Base-by-base conservation (phyloP, 441 rosid genomes). In the Syzygium syzygioides region DNA sequence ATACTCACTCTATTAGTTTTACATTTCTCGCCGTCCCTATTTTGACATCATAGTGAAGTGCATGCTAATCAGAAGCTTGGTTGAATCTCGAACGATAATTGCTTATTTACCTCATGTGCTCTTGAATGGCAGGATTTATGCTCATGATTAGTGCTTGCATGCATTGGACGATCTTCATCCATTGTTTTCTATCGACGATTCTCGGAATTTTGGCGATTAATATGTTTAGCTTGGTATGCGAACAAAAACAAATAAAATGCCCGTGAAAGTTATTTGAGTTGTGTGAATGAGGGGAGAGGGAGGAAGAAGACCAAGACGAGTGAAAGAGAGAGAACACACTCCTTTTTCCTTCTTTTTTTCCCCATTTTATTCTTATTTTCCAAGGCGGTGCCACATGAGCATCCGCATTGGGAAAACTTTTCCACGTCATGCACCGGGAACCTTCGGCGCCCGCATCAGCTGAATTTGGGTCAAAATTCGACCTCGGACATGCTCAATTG, bases 61-160 rank as follows among this genome's bases (percentile, higher is more conserved):
- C 9, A 14, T n/a, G 19, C 20, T 14, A n/a, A n/a, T n/a, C 3
- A 0, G 5, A 62, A n/a, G 1, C 0, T 3, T 0, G 4, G 5
- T 64, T 14, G 20, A 64, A 3, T 64, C 23, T 0, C 0, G 1
- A 30, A 64, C 15, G 20, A 30, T 64, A 15, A 2, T 15, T 11
- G 10, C 18, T 0, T 64, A 64, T 64, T 7, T 3, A 30, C 11
- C 32, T 30, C 15, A 7, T 9, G 0, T 3, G 7, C 6, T 30
- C 37, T 0, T 64, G 37, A 64, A 64, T 0, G 23, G 9, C 2
- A 20, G 20, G 30, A 64, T 7, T 64, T n/a, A 64, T 30, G 9
- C 4, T n/a, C 4, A 14, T 25, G 14, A 10, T 14, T 0, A 30
- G 37, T 64, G 11, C 3, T 18, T 15, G 17, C 19, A 30, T 0